Evolutionary conservation across 164 flowering plant species (phyloP).

Genomic region (Magnolia kwangsiensis): DNA sequence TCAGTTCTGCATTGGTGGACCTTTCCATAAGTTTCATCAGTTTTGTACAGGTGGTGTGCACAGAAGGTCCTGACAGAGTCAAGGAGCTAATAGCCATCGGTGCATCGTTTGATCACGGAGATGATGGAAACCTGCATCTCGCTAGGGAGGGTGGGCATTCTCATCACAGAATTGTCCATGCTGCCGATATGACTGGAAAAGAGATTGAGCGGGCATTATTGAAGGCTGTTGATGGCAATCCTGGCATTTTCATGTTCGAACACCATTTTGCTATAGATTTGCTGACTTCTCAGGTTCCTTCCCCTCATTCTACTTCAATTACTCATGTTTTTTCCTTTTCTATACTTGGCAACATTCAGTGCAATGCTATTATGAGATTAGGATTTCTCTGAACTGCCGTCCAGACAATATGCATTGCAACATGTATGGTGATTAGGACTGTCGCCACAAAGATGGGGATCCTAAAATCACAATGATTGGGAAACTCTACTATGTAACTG

Average conservation of each 20-base stretch:
- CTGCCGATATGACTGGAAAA: conserved; percentile 98
- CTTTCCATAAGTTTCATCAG: conserved; percentile 8
- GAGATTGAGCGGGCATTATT: conserved; percentile 91
- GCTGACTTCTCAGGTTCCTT: conserved; percentile 76
- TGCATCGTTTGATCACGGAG: conserved; percentile 97
- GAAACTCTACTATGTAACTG: not conserved
- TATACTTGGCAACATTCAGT: not conserved
- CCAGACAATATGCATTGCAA: not conserved
- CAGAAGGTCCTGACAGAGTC: conserved; percentile 96
- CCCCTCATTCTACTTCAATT: not conserved
- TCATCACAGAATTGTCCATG: conserved; percentile 92
- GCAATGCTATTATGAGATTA: not conserved
- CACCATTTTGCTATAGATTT: conserved; percentile 96
- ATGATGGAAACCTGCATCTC: conserved; percentile 94
- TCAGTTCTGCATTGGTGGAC: conserved; percentile 9
- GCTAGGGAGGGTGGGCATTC: conserved; percentile 98
- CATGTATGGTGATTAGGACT: not conserved
- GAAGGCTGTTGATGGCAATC: conserved; percentile 74
- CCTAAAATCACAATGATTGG: not conserved
- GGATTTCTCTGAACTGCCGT: not conserved
- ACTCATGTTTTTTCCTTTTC: not conserved
- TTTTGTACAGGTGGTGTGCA: conserved; percentile 81
- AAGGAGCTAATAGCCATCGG: conserved; percentile 91
- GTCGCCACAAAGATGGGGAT: not conserved
- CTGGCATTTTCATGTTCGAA: conserved; percentile 68